A percentile compares a stretch with the other conserved stretches of the same genome.
phyloP scores from a whole-genome alignment of 148 eudicot species.

The Cornus controversa region DNA sequence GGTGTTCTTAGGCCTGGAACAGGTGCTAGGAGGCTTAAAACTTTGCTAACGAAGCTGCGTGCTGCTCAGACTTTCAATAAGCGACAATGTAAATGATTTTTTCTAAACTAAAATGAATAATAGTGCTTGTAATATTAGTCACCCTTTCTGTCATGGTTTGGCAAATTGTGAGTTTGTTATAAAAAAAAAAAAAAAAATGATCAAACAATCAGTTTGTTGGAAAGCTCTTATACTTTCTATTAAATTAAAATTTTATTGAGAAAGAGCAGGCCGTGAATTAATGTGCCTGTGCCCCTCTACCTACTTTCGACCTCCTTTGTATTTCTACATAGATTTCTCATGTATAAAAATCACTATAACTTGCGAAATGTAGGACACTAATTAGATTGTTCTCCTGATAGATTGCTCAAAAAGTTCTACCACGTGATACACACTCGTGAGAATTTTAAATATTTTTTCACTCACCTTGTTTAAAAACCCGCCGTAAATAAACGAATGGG shows the following conservation, averaged over 20 bases:
- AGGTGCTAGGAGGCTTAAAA: conserved; percentile 58
- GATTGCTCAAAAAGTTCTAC: no score
- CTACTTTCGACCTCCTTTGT: no score
- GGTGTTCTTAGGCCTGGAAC: conserved; percentile 67
- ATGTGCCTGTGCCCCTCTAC: no score
- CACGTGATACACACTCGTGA: no score
- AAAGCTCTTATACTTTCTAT: neutral
- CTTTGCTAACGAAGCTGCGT: conserved; percentile 50
- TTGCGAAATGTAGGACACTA: no score
- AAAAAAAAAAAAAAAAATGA: no score
- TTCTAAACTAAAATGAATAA: neutral
- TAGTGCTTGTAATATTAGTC: neutral
- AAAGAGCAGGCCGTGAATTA: neutral
- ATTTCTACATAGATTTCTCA: no score
- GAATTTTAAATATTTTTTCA: no score
- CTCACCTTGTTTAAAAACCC: neutral
- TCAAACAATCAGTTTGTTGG: neutral
- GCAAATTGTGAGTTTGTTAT: no score
- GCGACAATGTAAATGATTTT: conserved; percentile 56
- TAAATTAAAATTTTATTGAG: no score
- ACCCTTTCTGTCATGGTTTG: neutral
- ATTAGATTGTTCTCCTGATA: no score
- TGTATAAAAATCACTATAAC: no score
- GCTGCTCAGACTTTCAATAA: conserved; percentile 34
- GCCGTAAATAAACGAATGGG: neutral